Evolutionary conservation across 805 yeast genomes (phyloP), one percentile per base, ranked within the genome.

Genomic region (Millerago galiae): DNA sequence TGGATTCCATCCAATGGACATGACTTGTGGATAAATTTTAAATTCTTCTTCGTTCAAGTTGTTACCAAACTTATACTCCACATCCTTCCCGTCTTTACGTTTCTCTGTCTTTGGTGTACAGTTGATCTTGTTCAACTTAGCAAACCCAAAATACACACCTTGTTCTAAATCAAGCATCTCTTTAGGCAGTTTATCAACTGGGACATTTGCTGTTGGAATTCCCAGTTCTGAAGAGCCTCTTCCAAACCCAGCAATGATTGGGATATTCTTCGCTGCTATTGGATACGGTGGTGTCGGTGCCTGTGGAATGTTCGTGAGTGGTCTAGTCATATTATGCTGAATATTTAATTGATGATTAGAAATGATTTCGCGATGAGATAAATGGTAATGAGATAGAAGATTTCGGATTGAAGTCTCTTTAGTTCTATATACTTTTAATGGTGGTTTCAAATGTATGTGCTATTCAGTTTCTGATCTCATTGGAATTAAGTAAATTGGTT

Each of bases 1-100:
- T 31, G 99, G 98, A 58, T 93, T 93, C 85, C 89, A 87, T 1
- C 99, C 99, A 15, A 93, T 72, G 8, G 96, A 86, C 86, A 91
- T 83, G 8, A 93, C 99, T 81, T 89, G 88, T 1, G 97, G 97
- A 21, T 79, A 66, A 15, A 65, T 63, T 39, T 70, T 70, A 2
- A 72, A 64, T 33, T 71, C 75, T 3, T 51, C 54, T 0, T 40
- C 51, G 13, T 48, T 41, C 43, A 89, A 63, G 9, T 61, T 53
- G 6, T 60, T 49, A 1, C 96, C 96, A 54, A 75, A 77, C 44
- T 78, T 83, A 58, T 82, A 77, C 30, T 65, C 71, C 13, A 80
- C 81, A 21, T 59, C 56, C 10, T 66, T 45, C 8, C 63, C 67
- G 49, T 71, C 73, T 15, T 56, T 58, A 16, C 42, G 38, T 13